Evolutionary conservation across 805 yeast genomes (phyloP).

Genomic region (Cyberlindnera nakhonratchasimensis): DNA sequence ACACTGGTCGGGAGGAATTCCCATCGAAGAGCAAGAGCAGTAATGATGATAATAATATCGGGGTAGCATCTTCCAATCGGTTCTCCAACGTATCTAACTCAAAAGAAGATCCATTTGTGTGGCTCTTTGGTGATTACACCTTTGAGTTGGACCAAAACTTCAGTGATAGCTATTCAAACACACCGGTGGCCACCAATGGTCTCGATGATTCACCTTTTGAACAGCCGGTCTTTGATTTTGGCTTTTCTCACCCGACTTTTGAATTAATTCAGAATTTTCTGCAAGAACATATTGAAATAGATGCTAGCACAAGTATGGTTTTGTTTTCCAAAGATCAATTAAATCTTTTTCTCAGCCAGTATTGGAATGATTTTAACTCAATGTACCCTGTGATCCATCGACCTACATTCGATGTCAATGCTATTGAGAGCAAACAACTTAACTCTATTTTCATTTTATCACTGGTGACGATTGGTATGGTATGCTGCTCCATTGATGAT

Average conservation of each 20-base stretch:
- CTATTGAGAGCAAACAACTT: slow-evolving; percentile 4
- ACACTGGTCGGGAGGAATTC: slow-evolving; percentile 2
- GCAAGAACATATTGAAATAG: not conserved
- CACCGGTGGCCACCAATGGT: not conserved
- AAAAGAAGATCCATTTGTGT: slow-evolving; percentile 22
- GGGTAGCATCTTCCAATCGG: slow-evolving; percentile 6
- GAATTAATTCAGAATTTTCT: not conserved
- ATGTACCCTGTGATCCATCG: slow-evolving; percentile 40
- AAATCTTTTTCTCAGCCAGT: slow-evolving; percentile 26
- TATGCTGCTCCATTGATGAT: slow-evolving; percentile 9
- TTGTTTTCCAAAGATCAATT: slow-evolving; percentile 6
- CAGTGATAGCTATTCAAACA: not conserved
- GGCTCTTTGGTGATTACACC: slow-evolving; percentile 23
- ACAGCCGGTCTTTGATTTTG: not conserved
- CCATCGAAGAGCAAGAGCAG: not conserved
- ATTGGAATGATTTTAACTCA: slow-evolving; percentile 36
- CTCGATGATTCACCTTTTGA: not conserved
- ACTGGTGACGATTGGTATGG: slow-evolving; percentile 24
- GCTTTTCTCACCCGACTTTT: not conserved
- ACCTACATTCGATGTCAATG: slow-evolving; percentile 29
- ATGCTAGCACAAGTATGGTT: slow-evolving; percentile 1
- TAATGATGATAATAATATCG: not conserved
- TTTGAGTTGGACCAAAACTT: not conserved
- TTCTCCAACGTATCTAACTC: slow-evolving; percentile 21
- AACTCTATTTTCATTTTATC: slow-evolving; percentile 19